Conservation (phyloP, 331 rosid species). For the Rosa hybrid region DNA sequence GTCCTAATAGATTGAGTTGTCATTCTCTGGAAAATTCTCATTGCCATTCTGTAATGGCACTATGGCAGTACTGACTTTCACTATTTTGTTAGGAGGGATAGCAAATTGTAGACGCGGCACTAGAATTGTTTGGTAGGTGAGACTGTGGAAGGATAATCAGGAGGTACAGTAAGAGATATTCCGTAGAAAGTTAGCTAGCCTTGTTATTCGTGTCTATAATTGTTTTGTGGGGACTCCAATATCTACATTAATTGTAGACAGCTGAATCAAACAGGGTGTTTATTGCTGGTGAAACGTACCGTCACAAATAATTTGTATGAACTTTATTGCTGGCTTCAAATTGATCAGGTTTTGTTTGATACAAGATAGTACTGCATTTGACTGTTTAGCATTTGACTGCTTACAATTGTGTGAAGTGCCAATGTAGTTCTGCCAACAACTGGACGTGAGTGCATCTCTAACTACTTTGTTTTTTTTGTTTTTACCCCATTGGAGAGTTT, state of each 20-base stretch:
- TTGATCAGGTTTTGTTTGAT: background rate
- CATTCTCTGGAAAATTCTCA: background rate
- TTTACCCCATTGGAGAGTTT: too few species aligned
- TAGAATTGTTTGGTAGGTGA: background rate
- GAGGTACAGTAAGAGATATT: background rate
- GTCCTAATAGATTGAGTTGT: background rate
- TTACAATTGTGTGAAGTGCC: conserved; percentile 64
- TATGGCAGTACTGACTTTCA: background rate
- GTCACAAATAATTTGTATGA: background rate
- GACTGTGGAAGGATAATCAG: background rate
- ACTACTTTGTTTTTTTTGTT: too few species aligned
- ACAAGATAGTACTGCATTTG: background rate
- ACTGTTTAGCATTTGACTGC: conserved; percentile 47
- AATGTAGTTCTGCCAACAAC: conserved; percentile 40
- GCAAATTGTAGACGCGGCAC: background rate
- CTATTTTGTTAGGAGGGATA: background rate
- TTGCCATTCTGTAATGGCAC: background rate
- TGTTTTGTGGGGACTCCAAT: background rate
- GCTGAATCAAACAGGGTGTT: background rate
- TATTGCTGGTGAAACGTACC: background rate
- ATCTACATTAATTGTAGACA: background rate
- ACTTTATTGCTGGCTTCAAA: background rate
- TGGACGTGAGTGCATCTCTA: conserved; percentile 40
- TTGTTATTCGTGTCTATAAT: background rate
- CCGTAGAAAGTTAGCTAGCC: background rate